These are phyloP conservation scores for Corymbia maculata DNA, from an alignment of 345 rosid species.

Conservation along the genomic window DNA sequence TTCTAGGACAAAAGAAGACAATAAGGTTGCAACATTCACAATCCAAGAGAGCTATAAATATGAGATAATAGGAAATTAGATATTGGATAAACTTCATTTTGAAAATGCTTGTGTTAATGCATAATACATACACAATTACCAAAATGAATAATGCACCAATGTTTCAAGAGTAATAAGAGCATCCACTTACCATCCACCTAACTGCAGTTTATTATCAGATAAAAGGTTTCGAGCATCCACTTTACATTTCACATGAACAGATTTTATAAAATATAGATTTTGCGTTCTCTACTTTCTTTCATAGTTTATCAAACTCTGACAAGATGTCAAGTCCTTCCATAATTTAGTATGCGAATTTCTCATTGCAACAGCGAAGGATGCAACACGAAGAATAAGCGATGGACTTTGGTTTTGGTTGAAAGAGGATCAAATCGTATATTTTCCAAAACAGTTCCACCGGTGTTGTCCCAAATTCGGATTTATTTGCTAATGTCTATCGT, in stretches of 20 bases:
- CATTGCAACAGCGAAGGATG: neutral
- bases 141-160: too few species aligned
- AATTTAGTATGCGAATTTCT: neutral
- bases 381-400: neutral
- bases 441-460: too few species aligned
- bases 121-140: neutral
- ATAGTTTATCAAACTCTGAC: neutral
- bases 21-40: neutral
- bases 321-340: neutral
- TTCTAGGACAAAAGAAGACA: neutral
- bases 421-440: neutral
- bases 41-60: fast-evolving
- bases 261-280: neutral
- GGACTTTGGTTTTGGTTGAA: neutral
- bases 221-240: neutral
- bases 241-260: neutral
- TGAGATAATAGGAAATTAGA: neutral
- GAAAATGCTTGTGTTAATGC: neutral
- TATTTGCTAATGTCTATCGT: neutral
- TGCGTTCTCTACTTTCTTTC: neutral
- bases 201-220: neutral
- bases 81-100: fast-evolving
- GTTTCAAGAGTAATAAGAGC: too few species aligned
- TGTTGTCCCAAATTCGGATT: too few species aligned
- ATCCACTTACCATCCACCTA: neutral